phyloP scores from a whole-genome alignment of 2,329 filamentous ascomycete species.

The Corynespora cassiicola region DNA sequence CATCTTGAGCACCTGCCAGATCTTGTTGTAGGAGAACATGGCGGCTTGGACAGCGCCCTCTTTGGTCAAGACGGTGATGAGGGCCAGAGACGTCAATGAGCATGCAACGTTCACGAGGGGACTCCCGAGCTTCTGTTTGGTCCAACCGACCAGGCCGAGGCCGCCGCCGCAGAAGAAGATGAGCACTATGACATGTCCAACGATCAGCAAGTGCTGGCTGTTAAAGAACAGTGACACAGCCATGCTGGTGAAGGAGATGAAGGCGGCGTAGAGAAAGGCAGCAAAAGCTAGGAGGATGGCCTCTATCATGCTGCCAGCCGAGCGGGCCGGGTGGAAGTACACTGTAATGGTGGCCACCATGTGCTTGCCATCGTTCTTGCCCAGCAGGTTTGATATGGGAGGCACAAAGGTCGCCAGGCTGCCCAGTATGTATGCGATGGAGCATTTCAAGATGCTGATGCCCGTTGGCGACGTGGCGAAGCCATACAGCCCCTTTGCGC shows the following conservation, averaged over 20 bases:
- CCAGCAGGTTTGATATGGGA: conserved; percentile 74
- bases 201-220: conserved; percentile 67
- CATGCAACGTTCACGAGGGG: conserved; percentile 80
- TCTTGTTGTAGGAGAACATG: conserved; percentile 81
- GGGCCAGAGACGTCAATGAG: conserved; percentile 84
- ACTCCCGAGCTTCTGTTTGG: conserved; percentile 79
- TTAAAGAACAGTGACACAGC: conserved; percentile 82
- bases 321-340: conserved; percentile 90
- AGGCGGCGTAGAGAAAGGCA: conserved; percentile 78
- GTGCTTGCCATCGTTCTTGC: conserved; percentile 88
- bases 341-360: conserved; percentile 92
- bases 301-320: conserved; percentile 88
- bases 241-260: conserved; percentile 86
- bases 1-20: conserved; percentile 71
- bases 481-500: conserved; percentile 50
- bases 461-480: conserved; percentile 77
- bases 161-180: conserved; percentile 85
- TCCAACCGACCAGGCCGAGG: conserved; percentile 86
- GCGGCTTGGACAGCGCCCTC: conserved; percentile 86
- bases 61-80: conserved; percentile 89
- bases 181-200: conserved; percentile 81
- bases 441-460: conserved; percentile 86
- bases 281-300: conserved; percentile 77
- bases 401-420: conserved; percentile 86
- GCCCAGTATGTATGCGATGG: conserved; percentile 84